phyloP scores from a whole-genome alignment of 371 early-diverging fungal species.

The Globomyces sp. region DNA sequence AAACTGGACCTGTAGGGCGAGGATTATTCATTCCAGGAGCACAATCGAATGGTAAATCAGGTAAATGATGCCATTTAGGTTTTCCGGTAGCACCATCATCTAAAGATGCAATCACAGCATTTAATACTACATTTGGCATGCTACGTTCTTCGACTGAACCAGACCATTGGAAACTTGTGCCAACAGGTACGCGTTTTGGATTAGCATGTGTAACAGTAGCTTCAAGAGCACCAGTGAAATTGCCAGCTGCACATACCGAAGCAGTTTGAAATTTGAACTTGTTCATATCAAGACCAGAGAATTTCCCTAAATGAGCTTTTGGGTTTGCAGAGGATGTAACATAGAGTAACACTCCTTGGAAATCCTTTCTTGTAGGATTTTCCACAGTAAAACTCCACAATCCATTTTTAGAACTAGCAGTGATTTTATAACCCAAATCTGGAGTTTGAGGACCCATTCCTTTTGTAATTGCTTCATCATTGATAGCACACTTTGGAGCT shows the following conservation, averaged over 20 bases:
- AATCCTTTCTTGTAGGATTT: slow-evolving; percentile 4
- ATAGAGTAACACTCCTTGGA: slow-evolving; percentile 13
- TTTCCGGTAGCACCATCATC: background rate
- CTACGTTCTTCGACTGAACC: background rate
- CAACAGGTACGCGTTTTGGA: background rate
- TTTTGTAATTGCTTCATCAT: background rate
- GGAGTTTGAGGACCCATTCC: slow-evolving; percentile 7
- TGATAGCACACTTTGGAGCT: slow-evolving; percentile 14
- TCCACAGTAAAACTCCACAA: slow-evolving; percentile 9
- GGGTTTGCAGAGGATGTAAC: slow-evolving; percentile 9
- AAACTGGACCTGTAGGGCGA: too few relatives aligned
- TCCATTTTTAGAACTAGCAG: slow-evolving; percentile 12
- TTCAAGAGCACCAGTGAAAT: slow-evolving; percentile 4
- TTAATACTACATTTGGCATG: slow-evolving; percentile 2
- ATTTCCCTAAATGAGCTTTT: slow-evolving; percentile 3
- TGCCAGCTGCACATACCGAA: slow-evolving; percentile 1
- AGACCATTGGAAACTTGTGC: background rate
- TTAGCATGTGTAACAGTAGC: slow-evolving; percentile 13
- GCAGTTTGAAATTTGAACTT: slow-evolving; percentile 14
- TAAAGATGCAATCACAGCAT: slow-evolving; percentile 11
- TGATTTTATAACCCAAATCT: slow-evolving; percentile 7
- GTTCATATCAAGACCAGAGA: slow-evolving; percentile 8
- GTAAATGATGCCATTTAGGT: background rate
- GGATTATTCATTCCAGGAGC: too few relatives aligned
- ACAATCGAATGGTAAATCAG: background rate